These are phyloP conservation scores for Saksenaea vasiformis DNA, from an alignment of 371 early-diverging fungal species.

Conservation along the genomic window DNA sequence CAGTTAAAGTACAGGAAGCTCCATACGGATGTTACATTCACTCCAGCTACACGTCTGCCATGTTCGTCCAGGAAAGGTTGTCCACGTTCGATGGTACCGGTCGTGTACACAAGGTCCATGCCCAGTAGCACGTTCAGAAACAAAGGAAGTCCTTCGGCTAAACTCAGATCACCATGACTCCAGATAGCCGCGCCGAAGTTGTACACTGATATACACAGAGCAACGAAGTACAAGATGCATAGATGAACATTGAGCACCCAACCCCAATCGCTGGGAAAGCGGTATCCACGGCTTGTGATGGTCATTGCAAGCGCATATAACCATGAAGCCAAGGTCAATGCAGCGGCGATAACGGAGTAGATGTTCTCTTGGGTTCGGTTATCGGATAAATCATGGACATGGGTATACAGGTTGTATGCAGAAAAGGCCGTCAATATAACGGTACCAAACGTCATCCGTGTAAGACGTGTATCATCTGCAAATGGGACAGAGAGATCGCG, in stretches of 20 bases:
- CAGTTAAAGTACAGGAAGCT: conserved; percentile 25
- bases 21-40: conserved; percentile 19
- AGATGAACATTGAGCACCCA: conserved; percentile 48
- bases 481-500: conserved; percentile 30
- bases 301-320: conserved; percentile 27
- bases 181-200: conserved; percentile 8
- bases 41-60: conserved; percentile 17
- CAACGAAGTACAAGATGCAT: conserved; percentile 22
- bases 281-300: conserved; percentile 22
- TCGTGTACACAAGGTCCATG: conserved; percentile 31
- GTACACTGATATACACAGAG: conserved; percentile 11
- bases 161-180: neutral
- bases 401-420: conserved; percentile 9
- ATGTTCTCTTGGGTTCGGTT: neutral
- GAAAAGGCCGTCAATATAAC: conserved; percentile 6
- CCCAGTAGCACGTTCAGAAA: conserved; percentile 18
- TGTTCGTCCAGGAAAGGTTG: conserved; percentile 38
- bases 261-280: conserved; percentile 37
- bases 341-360: conserved; percentile 1
- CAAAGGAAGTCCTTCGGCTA: conserved; percentile 16
- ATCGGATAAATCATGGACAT: conserved; percentile 6
- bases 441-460: conserved; percentile 19
- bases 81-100: conserved; percentile 33
- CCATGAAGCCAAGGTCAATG: conserved; percentile 21
- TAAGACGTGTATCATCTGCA: conserved; percentile 15